Evolutionary conservation across 192 early-diverging fungal species (phyloP).

Genomic region (Coemansia sp.): DNA sequence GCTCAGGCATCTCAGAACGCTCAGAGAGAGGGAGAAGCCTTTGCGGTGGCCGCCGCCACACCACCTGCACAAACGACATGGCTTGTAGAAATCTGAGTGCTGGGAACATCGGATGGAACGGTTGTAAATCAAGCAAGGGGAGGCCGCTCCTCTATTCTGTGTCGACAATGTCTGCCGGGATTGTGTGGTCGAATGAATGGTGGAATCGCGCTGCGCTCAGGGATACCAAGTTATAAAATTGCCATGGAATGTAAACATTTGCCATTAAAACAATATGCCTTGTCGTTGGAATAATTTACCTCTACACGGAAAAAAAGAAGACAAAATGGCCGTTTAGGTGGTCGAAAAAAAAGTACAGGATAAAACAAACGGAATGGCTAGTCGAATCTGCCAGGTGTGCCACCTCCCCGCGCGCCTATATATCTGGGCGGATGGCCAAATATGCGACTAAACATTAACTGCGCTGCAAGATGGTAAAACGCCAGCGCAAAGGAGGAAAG

Average conservation of each 20-base stretch:
- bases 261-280: not conserved
- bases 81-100: slow-evolving; percentile 17
- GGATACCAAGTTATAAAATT: not conserved
- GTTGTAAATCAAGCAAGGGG: not conserved
- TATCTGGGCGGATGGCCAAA: not conserved
- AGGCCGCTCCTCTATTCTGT: not conserved
- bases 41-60: slow-evolving; percentile 5
- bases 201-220: not conserved
- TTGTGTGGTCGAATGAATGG: not conserved
- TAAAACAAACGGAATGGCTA: not conserved
- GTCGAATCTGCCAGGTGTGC: too few relatives aligned
- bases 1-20: slow-evolving; percentile 2
- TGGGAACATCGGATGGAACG: not conserved
- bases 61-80: not conserved
- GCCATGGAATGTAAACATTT: not conserved
- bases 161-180: not conserved
- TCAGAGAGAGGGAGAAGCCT: too few relatives aligned
- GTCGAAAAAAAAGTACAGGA: not conserved
- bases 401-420: not conserved
- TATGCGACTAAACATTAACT: slow-evolving; percentile 13
- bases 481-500: too few relatives aligned
- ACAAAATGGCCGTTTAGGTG: too few relatives aligned
- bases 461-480: slow-evolving; percentile 13
- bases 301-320: too few relatives aligned
- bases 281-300: too few relatives aligned